Evolutionary conservation across 1,284 basidiomycete species (phyloP).

Genomic region (Farysia itapuensis): DNA sequence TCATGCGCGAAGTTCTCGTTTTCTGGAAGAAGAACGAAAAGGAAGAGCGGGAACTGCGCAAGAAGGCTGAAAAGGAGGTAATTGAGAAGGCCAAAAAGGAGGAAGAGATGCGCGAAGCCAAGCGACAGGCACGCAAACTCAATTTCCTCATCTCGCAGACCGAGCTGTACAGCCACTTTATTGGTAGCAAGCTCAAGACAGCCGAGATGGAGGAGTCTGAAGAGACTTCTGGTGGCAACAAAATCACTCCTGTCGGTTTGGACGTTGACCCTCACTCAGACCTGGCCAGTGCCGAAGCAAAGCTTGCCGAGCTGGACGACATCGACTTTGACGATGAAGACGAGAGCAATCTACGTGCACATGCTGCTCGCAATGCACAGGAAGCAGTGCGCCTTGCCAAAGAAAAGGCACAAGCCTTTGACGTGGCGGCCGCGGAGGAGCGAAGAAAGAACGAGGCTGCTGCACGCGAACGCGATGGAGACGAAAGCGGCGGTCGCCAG

Average conservation of each 20-base stretch:
- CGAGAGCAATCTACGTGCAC: constrained; percentile 81
- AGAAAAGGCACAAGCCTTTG: constrained; percentile 81
- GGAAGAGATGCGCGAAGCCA: constrained; percentile 93
- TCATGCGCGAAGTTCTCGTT: constrained; percentile 82
- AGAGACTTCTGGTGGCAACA: constrained; percentile 61
- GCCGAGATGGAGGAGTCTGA: constrained; percentile 82
- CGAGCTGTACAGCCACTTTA: constrained; percentile 98
- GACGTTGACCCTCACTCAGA: constrained; percentile 67
- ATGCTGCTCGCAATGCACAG: constrained; percentile 86
- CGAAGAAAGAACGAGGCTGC: constrained; percentile 69
- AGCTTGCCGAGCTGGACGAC: constrained; percentile 66
- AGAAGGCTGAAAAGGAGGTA: constrained; percentile 79
- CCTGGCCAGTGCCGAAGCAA: constrained; percentile 41
- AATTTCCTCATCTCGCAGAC: constrained; percentile 99
- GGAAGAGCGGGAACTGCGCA: constrained; percentile 81
- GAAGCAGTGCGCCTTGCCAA: constrained; percentile 81
- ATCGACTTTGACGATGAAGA: constrained; percentile 97
- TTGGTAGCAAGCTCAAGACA: constrained; percentile 96
- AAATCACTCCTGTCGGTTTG: too few relatives aligned
- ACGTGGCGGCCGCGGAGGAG: constrained; percentile 76
- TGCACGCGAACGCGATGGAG: constrained; percentile 26
- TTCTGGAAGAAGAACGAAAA: constrained; percentile 99
- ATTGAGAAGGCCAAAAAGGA: constrained; percentile 72
- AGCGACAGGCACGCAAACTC: constrained; percentile 91
- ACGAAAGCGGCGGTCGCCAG: constrained; percentile 16